Evolutionary conservation across 495 filamentous ascomycete genomes (phyloP).

Genomic region (Parathielavia appendiculata): DNA sequence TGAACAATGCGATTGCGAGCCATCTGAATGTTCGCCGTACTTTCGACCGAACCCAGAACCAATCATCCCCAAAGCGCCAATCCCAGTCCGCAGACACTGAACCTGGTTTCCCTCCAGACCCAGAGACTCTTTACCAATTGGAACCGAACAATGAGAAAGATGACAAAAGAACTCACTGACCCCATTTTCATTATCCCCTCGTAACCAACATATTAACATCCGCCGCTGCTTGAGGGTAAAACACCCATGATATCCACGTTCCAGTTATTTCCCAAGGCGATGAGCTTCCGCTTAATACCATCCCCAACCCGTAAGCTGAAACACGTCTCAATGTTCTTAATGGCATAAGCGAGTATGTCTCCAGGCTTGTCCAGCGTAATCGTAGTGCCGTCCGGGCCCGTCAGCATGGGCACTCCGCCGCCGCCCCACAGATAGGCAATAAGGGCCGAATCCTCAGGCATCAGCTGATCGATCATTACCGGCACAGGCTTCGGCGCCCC

Average conservation of each 20-base stretch:
- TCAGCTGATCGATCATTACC: constrained; percentile 40
- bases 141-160: too few relatives aligned
- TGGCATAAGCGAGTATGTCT: constrained; percentile 40
- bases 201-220: too few relatives aligned
- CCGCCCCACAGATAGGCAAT: constrained; percentile 36
- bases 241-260: constrained; percentile 18
- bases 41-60: too few relatives aligned
- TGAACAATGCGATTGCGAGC: too few relatives aligned
- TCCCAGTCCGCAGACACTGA: too few relatives aligned
- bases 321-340: constrained; percentile 44
- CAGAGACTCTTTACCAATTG: too few relatives aligned
- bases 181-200: too few relatives aligned
- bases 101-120: too few relatives aligned
- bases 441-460: constrained; percentile 36
- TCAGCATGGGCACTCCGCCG: constrained; percentile 38
- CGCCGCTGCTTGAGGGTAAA: not conserved
- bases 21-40: too few relatives aligned
- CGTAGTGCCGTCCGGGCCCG: constrained; percentile 26
- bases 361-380: constrained; percentile 36
- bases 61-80: too few relatives aligned
- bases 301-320: constrained; percentile 39
- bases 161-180: too few relatives aligned
- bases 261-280: constrained; percentile 35
- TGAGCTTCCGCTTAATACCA: constrained; percentile 45
- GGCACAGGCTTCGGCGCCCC: not conserved